Evolutionary conservation across 192 early-diverging fungal species (phyloP).

Genomic region (Haplosporangium gracile): DNA sequence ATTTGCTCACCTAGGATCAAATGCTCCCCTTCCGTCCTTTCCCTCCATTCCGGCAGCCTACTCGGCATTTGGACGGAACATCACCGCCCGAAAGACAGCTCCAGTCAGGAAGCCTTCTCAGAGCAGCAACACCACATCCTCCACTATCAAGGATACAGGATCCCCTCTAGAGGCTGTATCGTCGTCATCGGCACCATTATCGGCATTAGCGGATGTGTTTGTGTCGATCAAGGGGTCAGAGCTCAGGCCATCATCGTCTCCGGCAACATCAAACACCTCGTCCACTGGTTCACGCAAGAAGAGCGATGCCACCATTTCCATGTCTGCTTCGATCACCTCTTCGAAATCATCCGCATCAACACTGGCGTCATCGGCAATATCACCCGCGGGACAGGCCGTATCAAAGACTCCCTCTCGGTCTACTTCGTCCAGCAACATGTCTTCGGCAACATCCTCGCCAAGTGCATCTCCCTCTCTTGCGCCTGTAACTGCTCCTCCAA

Average conservation of each 20-base stretch:
- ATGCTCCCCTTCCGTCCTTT: slow-evolving; percentile 6
- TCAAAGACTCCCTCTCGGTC: background rate
- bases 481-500: background rate
- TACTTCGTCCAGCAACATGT: background rate
- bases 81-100: background rate
- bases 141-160: slow-evolving; percentile 3
- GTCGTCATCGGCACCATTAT: background rate
- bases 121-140: background rate
- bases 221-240: background rate
- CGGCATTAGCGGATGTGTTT: background rate
- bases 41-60: slow-evolving; percentile 11
- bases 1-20: background rate
- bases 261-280: background rate
- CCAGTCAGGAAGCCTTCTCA: background rate
- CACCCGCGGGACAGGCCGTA: background rate
- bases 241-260: background rate
- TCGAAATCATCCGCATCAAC: background rate
- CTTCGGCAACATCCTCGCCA: background rate
- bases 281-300: background rate
- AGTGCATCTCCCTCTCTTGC: background rate
- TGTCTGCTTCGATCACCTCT: background rate
- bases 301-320: background rate
- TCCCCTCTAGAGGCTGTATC: background rate
- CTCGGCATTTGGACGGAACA: slow-evolving; percentile 18
- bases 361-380: background rate